phyloP scores from a whole-genome alignment of 2,329 filamentous ascomycete genomes.

The Ophiostoma perfectum region DNA sequence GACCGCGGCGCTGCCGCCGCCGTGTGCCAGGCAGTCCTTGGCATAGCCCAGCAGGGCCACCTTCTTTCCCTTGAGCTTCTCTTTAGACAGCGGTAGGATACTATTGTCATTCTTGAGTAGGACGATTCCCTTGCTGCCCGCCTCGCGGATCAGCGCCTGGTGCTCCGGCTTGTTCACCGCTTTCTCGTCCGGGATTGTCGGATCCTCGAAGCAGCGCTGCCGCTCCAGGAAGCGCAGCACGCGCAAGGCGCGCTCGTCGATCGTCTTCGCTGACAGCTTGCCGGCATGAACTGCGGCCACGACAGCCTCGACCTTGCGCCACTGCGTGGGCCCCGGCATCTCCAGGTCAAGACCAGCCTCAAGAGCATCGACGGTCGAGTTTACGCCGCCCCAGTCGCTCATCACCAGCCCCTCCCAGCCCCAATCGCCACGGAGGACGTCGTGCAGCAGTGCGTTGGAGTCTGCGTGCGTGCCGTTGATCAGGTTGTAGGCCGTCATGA shows the following conservation, averaged over 20 bases:
- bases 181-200: not conserved
- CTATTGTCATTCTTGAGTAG: constrained; percentile 14
- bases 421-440: constrained; percentile 16
- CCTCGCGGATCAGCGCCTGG: constrained; percentile 16
- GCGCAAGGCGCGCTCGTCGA: constrained; percentile 9
- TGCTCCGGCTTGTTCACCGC: constrained; percentile 15
- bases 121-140: constrained; percentile 12
- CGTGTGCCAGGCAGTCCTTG: constrained; percentile 13
- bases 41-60: constrained; percentile 16
- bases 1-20: constrained; percentile 12
- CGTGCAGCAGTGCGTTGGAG: constrained; percentile 7
- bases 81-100: constrained; percentile 11
- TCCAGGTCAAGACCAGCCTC: constrained; percentile 13
- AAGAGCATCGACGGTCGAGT: constrained; percentile 8
- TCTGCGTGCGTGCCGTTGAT: constrained; percentile 14
- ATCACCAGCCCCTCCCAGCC: constrained; percentile 12
- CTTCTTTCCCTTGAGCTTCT: not conserved
- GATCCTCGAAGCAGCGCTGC: constrained; percentile 6
- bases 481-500: constrained; percentile 15
- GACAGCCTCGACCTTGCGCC: not conserved
- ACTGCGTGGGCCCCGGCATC: constrained; percentile 14
- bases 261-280: not conserved
- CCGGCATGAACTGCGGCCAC: constrained; percentile 1
- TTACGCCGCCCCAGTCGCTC: constrained; percentile 14
- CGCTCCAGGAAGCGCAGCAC: constrained; percentile 6